A percentile compares a stretch with the other conserved stretches of the same genome.
Evolutionary conservation across 108 stramenopile genomes (phyloP).

Genomic region (Craspedostauros australis): DNA sequence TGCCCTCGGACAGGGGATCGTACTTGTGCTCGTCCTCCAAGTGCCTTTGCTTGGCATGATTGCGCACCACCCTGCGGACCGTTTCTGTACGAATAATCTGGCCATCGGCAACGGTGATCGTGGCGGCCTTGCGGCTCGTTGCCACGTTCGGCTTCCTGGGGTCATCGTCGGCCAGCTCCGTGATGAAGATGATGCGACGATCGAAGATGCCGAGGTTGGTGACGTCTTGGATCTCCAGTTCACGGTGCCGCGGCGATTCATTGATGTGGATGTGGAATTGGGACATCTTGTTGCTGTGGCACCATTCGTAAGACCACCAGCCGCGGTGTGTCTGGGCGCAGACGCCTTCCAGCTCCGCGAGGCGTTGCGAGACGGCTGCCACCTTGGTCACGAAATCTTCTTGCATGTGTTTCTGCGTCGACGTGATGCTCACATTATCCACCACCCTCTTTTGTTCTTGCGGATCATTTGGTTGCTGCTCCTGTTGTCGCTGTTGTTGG

Average conservation of each 20-base stretch:
- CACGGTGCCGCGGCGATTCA: conserved; percentile 1
- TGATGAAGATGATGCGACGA: conserved; percentile 10
- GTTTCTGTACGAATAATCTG: conserved; percentile 12
- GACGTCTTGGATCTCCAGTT: conserved; percentile 37
- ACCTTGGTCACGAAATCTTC: too few relatives aligned
- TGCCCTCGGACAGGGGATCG: neutral
- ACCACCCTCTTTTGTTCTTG: neutral
- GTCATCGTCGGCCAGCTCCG: neutral
- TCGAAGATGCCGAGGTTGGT: conserved; percentile 49
- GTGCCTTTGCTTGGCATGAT: neutral
- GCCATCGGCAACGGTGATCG: conserved; percentile 7
- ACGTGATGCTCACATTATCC: conserved; percentile 8
- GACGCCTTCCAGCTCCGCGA: conserved; percentile 34
- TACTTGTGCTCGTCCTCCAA: neutral
- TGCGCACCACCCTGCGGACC: conserved; percentile 1
- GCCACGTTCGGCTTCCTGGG: neutral
- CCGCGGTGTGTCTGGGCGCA: conserved; percentile 71
- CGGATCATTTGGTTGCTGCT: neutral
- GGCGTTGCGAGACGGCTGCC: too few relatives aligned
- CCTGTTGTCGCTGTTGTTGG: too few relatives aligned
- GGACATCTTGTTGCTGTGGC: conserved; percentile 46
- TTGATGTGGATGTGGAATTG: conserved; percentile 80
- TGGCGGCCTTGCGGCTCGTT: neutral
- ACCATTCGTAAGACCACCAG: conserved; percentile 93
- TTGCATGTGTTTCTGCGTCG: conserved; percentile 4